Base-by-base conservation (phyloP, 2,329 filamentous ascomycete species). In the Botrytis elliptica region DNA sequence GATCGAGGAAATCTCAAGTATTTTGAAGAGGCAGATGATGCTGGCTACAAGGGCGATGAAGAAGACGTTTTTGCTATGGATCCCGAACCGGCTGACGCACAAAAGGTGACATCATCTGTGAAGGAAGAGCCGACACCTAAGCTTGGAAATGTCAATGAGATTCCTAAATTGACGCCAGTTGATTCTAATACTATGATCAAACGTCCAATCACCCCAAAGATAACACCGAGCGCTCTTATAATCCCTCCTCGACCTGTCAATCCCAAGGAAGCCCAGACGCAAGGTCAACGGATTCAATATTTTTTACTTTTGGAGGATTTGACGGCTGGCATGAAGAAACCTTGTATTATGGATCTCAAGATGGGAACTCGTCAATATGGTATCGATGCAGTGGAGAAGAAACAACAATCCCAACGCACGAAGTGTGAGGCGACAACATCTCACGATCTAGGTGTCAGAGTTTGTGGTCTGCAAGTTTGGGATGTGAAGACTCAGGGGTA, bases 301-400 rank as follows among this genome's bases (percentile, higher is more conserved):
- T 99, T 99, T 81, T 85, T 99, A 22, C 86, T 99, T 0, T 85
- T 99, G 16, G 96, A 99, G 83, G 96, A 99, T 81, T 87, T 99
- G 66, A 99, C 96, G 1, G 93, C 95, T 2, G 95, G 95, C 49
- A 98, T 99, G 96, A 95, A 94, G 81, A 91, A 93, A 69, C 96
- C 96, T 8, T 98, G 96, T 83, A 97, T 99, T 74, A 92, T 99
- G 82, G 96, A 99, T 81, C 86, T 99, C 75, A 99, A 99, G 82
- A 99, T 99, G 96, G 96, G 96, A 33, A 99, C 96, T 12, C 91
- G 96, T 3, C 96, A 99, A 81, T 98, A 98, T 81, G 96, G 96
- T 12, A 90, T 98, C 20, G 95, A 98, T 78, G 96, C 96, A 3
- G 91, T 88, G 71, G 90, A 94, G 62, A 97, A 97, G 85, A 99